phyloP scores from a whole-genome alignment of 1,284 basidiomycete species.

The Ustanciosporium gigantosporum region DNA sequence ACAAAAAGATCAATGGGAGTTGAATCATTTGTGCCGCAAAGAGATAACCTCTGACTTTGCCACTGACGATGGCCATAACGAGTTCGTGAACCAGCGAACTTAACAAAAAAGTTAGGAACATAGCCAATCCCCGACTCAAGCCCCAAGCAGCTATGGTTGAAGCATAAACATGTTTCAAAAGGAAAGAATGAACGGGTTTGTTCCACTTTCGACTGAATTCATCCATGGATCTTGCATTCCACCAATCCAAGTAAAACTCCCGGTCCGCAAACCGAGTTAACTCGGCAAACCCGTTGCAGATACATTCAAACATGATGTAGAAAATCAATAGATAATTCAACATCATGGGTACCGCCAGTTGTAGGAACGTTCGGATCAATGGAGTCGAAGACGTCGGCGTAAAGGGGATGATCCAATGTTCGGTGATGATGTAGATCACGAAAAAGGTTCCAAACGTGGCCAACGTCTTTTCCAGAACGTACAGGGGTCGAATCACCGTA shows the following conservation, averaged over 20 bases:
- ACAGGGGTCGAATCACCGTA: slow-evolving; percentile 79
- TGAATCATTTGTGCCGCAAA: slow-evolving; percentile 74
- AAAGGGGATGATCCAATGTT: slow-evolving; percentile 75
- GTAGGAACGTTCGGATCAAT: slow-evolving; percentile 67
- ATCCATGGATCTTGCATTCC: slow-evolving; percentile 96
- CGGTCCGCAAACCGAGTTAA: slow-evolving; percentile 83
- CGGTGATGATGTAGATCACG: slow-evolving; percentile 78
- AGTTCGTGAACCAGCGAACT: slow-evolving; percentile 75
- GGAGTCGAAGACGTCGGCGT: slow-evolving; percentile 63
- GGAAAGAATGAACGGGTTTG: slow-evolving; percentile 78
- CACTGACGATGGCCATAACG: slow-evolving; percentile 76
- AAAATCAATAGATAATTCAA: slow-evolving; percentile 64
- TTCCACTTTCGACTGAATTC: slow-evolving; percentile 70
- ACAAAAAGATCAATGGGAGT: slow-evolving; percentile 84
- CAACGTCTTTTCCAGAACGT: slow-evolving; percentile 90
- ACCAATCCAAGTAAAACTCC: slow-evolving; percentile 96
- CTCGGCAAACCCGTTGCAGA: slow-evolving; percentile 88
- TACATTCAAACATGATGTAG: slow-evolving; percentile 68
- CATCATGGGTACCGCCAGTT: slow-evolving; percentile 93
- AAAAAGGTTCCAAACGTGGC: slow-evolving; percentile 96
- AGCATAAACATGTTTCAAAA: slow-evolving; percentile 88
- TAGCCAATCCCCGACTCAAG: slow-evolving; percentile 75
- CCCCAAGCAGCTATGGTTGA: slow-evolving; percentile 78
- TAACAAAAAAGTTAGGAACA: slow-evolving; percentile 83
- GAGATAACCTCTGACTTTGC: slow-evolving; percentile 59